A percentile compares a stretch with the other conserved stretches of the same genome.
Conservation (phyloP, 1,284 basidiomycete species). For the Fomitopsis palustris region DNA sequence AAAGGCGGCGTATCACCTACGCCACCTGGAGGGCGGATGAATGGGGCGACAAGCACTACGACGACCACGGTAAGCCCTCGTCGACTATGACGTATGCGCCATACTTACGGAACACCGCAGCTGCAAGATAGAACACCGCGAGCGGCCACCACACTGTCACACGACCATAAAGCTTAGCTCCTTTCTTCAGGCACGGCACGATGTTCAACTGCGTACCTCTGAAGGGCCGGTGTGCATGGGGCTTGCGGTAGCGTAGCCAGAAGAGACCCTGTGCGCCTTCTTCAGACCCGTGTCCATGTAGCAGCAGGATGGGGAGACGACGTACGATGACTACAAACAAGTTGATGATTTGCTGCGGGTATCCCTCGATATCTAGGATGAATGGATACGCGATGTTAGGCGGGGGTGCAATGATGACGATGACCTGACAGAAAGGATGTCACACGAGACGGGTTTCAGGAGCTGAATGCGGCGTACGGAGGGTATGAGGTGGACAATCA, state of each 20-base stretch:
- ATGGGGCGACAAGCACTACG: slow-evolving; percentile 52
- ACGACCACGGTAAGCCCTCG: background rate
- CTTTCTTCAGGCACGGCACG: background rate
- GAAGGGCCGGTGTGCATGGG: slow-evolving; percentile 48
- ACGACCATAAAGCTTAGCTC: background rate
- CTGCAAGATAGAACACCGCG: slow-evolving; percentile 52
- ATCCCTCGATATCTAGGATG: slow-evolving; percentile 57
- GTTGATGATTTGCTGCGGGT: slow-evolving; percentile 55
- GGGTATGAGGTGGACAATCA: slow-evolving; percentile 53
- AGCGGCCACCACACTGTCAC: slow-evolving; percentile 52
- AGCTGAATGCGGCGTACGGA: slow-evolving; percentile 39
- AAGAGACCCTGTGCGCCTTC: slow-evolving; percentile 45
- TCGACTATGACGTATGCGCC: background rate
- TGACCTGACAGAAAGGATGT: slow-evolving; percentile 33
- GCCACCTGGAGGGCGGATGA: slow-evolving; percentile 48
- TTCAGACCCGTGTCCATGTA: background rate
- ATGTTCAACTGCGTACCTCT: slow-evolving; percentile 36
- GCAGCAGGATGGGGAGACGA: background rate
- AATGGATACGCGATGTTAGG: slow-evolving; percentile 68
- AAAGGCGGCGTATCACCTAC: slow-evolving; percentile 58
- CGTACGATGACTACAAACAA: slow-evolving; percentile 49
- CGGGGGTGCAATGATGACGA: slow-evolving; percentile 52
- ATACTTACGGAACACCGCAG: slow-evolving; percentile 44
- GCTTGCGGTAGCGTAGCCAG: slow-evolving; percentile 50
- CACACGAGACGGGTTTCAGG: background rate